These are phyloP conservation scores for Gigaspora rosea DNA, from an alignment of 192 early-diverging fungal genomes.

Conservation along the genomic window DNA sequence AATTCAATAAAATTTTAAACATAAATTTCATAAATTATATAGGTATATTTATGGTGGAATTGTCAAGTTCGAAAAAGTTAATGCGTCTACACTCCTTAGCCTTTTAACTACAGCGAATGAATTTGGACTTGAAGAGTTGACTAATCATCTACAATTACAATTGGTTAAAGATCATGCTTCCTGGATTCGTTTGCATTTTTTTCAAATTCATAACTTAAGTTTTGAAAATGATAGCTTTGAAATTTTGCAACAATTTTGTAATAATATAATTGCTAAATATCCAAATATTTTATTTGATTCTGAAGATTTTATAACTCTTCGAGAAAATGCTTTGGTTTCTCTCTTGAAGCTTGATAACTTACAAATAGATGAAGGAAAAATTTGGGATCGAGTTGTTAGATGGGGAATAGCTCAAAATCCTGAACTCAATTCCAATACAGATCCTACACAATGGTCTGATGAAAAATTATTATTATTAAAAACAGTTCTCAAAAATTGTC, in stretches of 20 bases:
- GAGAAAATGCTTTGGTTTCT: not conserved
- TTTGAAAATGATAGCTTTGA: not conserved
- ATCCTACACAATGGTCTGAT: too few species aligned
- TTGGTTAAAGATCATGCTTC: not conserved
- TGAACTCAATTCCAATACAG: too few species aligned
- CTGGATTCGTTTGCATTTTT: not conserved
- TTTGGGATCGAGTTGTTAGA: slow-evolving; percentile 1
- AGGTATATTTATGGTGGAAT: not conserved
- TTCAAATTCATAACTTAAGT: not conserved
- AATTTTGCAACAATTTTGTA: not conserved
- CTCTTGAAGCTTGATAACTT: not conserved
- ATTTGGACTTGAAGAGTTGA: not conserved
- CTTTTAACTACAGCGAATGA: not conserved
- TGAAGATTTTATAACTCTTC: not conserved
- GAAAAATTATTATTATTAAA: too few species aligned
- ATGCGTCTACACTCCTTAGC: not conserved
- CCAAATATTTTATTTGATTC: not conserved
- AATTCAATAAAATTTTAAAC: not conserved
- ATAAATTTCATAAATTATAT: not conserved
- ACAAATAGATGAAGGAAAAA: not conserved
- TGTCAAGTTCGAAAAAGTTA: not conserved
- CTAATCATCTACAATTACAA: not conserved
- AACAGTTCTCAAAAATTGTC: too few species aligned
- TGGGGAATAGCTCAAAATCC: not conserved
- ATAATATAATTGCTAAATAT: not conserved